Percentiles rank a stretch among this genome's conserved stretches.
These are phyloP conservation scores for Leccinum brunneo-olivaceum DNA, from an alignment of 1,284 basidiomycete species.

Conservation along the genomic window DNA sequence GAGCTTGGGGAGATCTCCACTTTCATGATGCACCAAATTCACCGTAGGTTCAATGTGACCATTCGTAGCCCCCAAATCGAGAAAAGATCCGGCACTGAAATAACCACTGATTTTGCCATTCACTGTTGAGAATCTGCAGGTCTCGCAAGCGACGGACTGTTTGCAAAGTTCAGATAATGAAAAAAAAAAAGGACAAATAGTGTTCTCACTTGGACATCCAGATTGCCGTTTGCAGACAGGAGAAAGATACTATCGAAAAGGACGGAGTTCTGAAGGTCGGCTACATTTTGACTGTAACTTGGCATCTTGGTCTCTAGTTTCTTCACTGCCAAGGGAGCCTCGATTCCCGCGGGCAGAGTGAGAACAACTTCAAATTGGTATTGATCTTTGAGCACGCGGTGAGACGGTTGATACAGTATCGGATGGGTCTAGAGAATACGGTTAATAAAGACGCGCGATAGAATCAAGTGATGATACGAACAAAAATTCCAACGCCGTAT, in stretches of 20 bases:
- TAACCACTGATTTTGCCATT: slow-evolving; percentile 38
- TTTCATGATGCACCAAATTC: slow-evolving; percentile 29
- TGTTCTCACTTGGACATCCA: slow-evolving; percentile 28
- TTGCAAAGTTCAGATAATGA: slow-evolving; percentile 1
- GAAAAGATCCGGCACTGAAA: slow-evolving; percentile 32
- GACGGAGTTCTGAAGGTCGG: slow-evolving; percentile 27
- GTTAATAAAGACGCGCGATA: neutral
- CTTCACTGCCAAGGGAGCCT: slow-evolving; percentile 26
- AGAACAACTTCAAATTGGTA: slow-evolving; percentile 31
- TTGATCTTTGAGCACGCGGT: slow-evolving; percentile 1
- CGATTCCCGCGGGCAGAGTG: slow-evolving; percentile 26
- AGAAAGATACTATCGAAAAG: slow-evolving; percentile 31
- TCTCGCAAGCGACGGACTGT: slow-evolving; percentile 33
- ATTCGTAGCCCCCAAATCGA: slow-evolving; percentile 36
- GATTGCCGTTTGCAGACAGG: slow-evolving; percentile 21
- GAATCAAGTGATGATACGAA: slow-evolving; percentile 17
- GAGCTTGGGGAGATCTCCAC: slow-evolving; percentile 19
- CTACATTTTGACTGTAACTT: slow-evolving; percentile 30
- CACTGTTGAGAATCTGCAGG: slow-evolving; percentile 26
- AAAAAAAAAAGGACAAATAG: too few species aligned
- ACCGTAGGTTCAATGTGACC: slow-evolving; percentile 33
- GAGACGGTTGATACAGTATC: neutral
- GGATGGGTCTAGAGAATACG: slow-evolving; percentile 4
- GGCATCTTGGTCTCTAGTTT: slow-evolving; percentile 31
- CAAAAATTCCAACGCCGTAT: slow-evolving; percentile 40